Base-by-base conservation (phyloP, 495 filamentous ascomycete genomes). In the Daldinia childiae region DNA sequence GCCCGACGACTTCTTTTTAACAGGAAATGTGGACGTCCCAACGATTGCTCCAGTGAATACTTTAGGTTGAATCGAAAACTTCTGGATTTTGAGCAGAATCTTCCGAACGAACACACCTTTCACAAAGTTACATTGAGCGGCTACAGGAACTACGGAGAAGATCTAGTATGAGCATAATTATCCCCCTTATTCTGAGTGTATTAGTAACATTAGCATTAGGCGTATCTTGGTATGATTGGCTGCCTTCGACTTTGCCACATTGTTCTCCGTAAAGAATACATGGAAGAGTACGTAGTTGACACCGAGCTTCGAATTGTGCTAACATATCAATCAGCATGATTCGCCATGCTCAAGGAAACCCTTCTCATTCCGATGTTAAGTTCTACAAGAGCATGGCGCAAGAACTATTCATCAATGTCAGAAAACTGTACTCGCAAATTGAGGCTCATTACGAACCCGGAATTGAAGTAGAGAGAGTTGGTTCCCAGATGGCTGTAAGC, bases 401-500 rank as follows among this genome's bases (percentile, higher is more conserved):
- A 6, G 79, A 84, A 60, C 64, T 87, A 11, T 87, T 86, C 74
- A 72, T 72, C 32, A 85, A 87, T 58, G 81, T 86, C 12, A 72
- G 76, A 21, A 69, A 75, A 1, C 52, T 87, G 14, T 85, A 82
- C 50, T 79, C 83, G 59, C 82, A 84, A 41, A 82, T 86, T 30
- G 80, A 84, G 43, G 79, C 80, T 0, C 84, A 83, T 56, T 83
- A 82, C 59, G 69, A 76, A 30, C 77, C 82, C 6, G 73, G 79
- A 8, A 70, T 79, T 1, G 75, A 72, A 11, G 78, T 82, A 17
- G 82, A 82, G 34, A 80, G 83, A 14, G 78, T 81, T 41, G 84
- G 84, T 12, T 83, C 83, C 17, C 84, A 85, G 70, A 84, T 87
- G 79, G 82, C 81, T 32, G 82, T 83, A 71, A 76, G 82, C 70